Base-by-base conservation (phyloP, 2,329 filamentous ascomycete species). In the Cladosporium colombiae region DNA sequence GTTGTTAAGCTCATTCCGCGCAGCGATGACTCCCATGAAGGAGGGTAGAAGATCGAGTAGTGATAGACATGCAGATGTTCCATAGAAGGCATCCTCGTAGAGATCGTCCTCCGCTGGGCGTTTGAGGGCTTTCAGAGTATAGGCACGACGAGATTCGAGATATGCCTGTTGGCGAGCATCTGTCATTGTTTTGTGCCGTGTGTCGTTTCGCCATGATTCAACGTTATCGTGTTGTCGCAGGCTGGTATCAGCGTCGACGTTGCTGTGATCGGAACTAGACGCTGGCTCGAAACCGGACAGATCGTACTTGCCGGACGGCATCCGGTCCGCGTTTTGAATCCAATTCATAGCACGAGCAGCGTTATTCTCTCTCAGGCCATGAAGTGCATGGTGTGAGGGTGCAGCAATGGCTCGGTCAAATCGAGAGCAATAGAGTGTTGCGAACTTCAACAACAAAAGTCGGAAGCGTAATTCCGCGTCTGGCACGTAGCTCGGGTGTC, bases 21-120 rank as follows among this genome's bases (percentile, higher is more conserved):
- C 72, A 3, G 78, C 76, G 21, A 83, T 83, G 1, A 86, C 74
- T 25, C 29, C 10, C 69, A 85, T 78, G 72, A 86, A 85, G 5
- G 80, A 73, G 1, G 82, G 78, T 2, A 84, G 74, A 6, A 84
- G 74, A 56, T 81, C 79, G 0, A 78, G 70, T 10, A 82, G 70
- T 2, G 74, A 78, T 64, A 71, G 76, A 46, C 65, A 70, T 3
- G 53, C 65, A 8, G 73, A 70, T 1, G 78, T 79, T 35, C 79
- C 78, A 60, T 79, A 78, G 65, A 78, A 72, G 16, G 67, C 68
- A 29, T 73, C 71, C 7, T 72, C 67, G 46, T 69, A 67, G 3
- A 57, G 66, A 0, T 70, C 69, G 53, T 74, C 70, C 62, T 74
- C 69, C 5, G 68, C 62, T 7, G 72, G 70, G 1, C 75, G 27